A percentile compares a stretch with the other conserved stretches of the same genome.
Conservation (phyloP, 1,284 basidiomycete genomes). For the Gastroboletus turbinatus region DNA sequence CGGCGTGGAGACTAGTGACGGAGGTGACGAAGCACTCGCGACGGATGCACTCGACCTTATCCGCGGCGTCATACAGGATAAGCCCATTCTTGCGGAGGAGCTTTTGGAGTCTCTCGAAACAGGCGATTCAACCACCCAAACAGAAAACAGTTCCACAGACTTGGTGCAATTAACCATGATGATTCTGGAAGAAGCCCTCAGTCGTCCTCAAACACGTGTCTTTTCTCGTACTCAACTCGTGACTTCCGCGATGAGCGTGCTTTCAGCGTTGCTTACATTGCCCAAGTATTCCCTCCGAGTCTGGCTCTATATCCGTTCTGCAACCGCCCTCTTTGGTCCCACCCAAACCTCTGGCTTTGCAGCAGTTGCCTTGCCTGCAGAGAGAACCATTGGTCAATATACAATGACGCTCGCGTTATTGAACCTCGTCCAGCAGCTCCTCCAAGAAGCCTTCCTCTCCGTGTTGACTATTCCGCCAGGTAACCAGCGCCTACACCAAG, state of each 20-base stretch:
- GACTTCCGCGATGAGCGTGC: conserved; percentile 75
- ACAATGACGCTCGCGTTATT: conserved; percentile 78
- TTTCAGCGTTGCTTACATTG: conserved; percentile 75
- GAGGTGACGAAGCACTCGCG: conserved; percentile 59
- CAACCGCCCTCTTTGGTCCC: conserved; percentile 72
- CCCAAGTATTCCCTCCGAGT: conserved; percentile 75
- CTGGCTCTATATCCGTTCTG: conserved; percentile 84
- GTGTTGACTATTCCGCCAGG: conserved; percentile 52
- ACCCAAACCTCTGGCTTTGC: conserved; percentile 52
- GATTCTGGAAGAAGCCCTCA: conserved; percentile 81
- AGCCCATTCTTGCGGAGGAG: conserved; percentile 58
- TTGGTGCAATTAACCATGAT: conserved; percentile 79
- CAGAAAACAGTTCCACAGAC: conserved; percentile 39
- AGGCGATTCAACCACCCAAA: conserved; percentile 12
- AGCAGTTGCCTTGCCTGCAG: conserved; percentile 66
- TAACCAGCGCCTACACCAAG: conserved; percentile 57
- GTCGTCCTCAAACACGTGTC: conserved; percentile 49
- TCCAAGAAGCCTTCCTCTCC: conserved; percentile 69
- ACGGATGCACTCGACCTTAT: conserved; percentile 79
- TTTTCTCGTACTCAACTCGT: conserved; percentile 63
- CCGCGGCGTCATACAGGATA: conserved; percentile 71
- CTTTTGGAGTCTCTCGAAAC: conserved; percentile 69
- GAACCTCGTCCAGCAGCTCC: conserved; percentile 72
- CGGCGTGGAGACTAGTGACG: conserved; percentile 60
- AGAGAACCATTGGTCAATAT: conserved; percentile 73